Percentiles rank a stretch among this genome's conserved stretches.
These are phyloP conservation scores for Calonectria montana DNA, from an alignment of 2,329 filamentous ascomycete genomes.

Conservation along the genomic window DNA sequence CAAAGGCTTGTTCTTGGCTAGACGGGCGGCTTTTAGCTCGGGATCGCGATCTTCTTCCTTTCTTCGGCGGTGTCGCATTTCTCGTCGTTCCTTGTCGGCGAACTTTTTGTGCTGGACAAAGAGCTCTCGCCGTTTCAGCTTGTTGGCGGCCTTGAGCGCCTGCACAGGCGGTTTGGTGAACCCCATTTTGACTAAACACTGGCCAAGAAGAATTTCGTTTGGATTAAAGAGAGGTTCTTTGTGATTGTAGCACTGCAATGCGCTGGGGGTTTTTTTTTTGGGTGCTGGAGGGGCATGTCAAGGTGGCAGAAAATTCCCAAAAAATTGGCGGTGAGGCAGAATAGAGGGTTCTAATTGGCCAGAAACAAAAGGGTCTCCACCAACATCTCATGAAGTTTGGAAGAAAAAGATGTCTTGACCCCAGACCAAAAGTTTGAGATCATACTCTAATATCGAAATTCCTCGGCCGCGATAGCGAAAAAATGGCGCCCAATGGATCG, in stretches of 20 bases:
- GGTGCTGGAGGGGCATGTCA: conserved; percentile 29
- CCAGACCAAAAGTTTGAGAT: conserved; percentile 33
- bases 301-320: conserved; percentile 48
- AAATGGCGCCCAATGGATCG: conserved; percentile 61
- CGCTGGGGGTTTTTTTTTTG: conserved; percentile 34
- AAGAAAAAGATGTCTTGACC: conserved; percentile 30
- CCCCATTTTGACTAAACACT: conserved; percentile 42
- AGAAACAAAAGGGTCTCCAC: neutral
- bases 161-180: conserved; percentile 48
- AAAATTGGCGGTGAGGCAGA: conserved; percentile 53
- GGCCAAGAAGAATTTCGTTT: conserved; percentile 10
- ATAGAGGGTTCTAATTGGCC: conserved; percentile 36
- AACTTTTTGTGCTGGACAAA: conserved; percentile 84
- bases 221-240: neutral
- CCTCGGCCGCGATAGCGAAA: conserved; percentile 20
- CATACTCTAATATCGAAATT: conserved; percentile 18
- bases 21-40: conserved; percentile 75
- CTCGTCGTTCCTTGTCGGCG: conserved; percentile 78
- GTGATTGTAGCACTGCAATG: conserved; percentile 11
- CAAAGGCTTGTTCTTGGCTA: conserved; percentile 81
- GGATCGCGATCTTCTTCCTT: conserved; percentile 90
- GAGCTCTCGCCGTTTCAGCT: conserved; percentile 80
- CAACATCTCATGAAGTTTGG: conserved; percentile 29
- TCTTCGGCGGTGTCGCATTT: conserved; percentile 81
- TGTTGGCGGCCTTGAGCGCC: conserved; percentile 73